A percentile compares a stretch with the other conserved stretches of the same genome.
phyloP scores from a whole-genome alignment of 306 rosid species.

The Spatholobus suberectus region DNA sequence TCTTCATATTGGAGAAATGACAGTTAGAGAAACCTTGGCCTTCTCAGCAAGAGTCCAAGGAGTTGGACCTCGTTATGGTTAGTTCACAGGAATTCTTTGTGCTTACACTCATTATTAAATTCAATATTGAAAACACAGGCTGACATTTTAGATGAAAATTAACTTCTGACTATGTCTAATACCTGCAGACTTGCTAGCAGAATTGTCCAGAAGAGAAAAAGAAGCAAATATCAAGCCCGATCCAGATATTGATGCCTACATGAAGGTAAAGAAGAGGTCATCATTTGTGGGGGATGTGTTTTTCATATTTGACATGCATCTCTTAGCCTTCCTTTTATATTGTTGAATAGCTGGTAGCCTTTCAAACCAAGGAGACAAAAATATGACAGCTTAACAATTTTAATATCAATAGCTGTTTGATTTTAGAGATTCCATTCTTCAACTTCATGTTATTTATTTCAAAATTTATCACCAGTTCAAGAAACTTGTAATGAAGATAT shows the following conservation, averaged over 20 bases:
- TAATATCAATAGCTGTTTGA: not conserved
- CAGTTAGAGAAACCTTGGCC: slow-evolving; percentile 80
- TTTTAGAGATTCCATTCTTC: not conserved
- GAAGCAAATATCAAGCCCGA: slow-evolving; percentile 55
- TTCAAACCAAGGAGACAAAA: not conserved
- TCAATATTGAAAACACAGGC: not conserved
- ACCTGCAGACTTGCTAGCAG: slow-evolving; percentile 62
- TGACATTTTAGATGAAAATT: not conserved
- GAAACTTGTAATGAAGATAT: not conserved
- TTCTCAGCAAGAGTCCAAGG: slow-evolving; percentile 92
- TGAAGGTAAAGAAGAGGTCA: slow-evolving; percentile 58
- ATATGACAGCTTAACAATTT: not conserved
- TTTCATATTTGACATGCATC: not conserved
- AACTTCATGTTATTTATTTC: not conserved
- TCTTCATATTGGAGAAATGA: slow-evolving; percentile 74
- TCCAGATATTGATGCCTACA: slow-evolving; percentile 71
- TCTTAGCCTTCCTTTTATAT: not conserved
- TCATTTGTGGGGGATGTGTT: not conserved
- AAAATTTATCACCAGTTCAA: not conserved
- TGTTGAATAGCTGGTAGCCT: not conserved
- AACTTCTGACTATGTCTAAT: not conserved
- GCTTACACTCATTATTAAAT: not conserved
- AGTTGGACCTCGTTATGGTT: slow-evolving; percentile 72
- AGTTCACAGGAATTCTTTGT: slow-evolving; percentile 14
- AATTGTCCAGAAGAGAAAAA: slow-evolving; percentile 68